Percentiles rank a stretch among this genome's conserved stretches.
phyloP scores from a whole-genome alignment of 257 asterid genomes.

The Gentiana straminea region DNA sequence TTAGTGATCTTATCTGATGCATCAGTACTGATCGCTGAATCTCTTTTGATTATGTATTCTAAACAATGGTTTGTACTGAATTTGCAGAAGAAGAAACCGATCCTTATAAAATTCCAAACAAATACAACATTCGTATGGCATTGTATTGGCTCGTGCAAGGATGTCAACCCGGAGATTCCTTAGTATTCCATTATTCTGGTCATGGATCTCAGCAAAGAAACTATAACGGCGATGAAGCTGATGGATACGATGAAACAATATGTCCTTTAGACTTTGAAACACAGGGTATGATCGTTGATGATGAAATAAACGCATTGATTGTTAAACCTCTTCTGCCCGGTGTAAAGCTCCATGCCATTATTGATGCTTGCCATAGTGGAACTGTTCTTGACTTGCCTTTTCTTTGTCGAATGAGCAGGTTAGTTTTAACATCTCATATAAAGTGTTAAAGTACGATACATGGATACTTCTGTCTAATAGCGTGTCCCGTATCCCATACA shows the following conservation, averaged over 20 bases:
- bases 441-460: too few species aligned
- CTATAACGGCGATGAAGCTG: constrained; percentile 85
- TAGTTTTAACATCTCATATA: not conserved
- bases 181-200: constrained; percentile 90
- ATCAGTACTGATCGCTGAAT: too few species aligned
- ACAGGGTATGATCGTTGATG: constrained; percentile 95
- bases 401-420: constrained; percentile 93
- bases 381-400: constrained; percentile 80
- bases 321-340: constrained; percentile 85
- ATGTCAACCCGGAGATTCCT: constrained; percentile 86
- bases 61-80: not conserved
- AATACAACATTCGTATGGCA: constrained; percentile 84
- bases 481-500: too few species aligned
- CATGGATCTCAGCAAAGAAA: constrained; percentile 87
- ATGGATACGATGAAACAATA: constrained; percentile 91
- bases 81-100: constrained; percentile 87
- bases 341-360: constrained; percentile 83
- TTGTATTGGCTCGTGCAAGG: constrained; percentile 89
- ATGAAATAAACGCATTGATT: constrained; percentile 78
- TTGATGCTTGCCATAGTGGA: constrained; percentile 94
- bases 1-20: too few species aligned
- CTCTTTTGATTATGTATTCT: too few species aligned
- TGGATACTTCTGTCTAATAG: too few species aligned
- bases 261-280: constrained; percentile 93
- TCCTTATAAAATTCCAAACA: constrained; percentile 72